Conservation (phyloP, 2,329 filamentous ascomycete genomes). For the Diatrype stigma region DNA sequence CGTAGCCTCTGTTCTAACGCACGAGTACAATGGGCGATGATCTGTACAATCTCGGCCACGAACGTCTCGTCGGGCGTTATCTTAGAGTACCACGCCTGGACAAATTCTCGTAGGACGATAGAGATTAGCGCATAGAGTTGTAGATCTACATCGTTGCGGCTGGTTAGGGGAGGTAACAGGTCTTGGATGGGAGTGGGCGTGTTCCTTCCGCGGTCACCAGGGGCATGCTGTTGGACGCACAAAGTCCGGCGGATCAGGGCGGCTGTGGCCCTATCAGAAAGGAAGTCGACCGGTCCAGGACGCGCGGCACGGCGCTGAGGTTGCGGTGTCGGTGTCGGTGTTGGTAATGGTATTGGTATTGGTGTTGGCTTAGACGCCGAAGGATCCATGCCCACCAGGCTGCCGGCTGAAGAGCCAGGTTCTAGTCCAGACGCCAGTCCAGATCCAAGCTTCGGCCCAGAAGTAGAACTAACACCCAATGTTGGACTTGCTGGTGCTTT, state of each 20-base stretch:
- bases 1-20: constrained; percentile 82
- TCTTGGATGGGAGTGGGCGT: constrained; percentile 66
- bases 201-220: constrained; percentile 49
- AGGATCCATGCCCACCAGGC: background rate
- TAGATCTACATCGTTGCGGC: constrained; percentile 87
- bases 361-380: constrained; percentile 8
- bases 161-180: constrained; percentile 84
- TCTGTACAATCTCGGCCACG: constrained; percentile 79
- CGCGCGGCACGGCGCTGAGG: constrained; percentile 26
- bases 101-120: constrained; percentile 83
- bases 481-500: background rate
- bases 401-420: background rate
- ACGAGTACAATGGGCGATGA: constrained; percentile 87
- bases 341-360: constrained; percentile 5
- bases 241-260: constrained; percentile 79
- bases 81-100: constrained; percentile 87
- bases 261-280: constrained; percentile 74
- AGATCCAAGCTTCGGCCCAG: background rate
- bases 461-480: no score
- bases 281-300: constrained; percentile 41
- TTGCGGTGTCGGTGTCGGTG: constrained; percentile 20
- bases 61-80: constrained; percentile 90
- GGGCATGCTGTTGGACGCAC: constrained; percentile 62
- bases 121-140: constrained; percentile 91
- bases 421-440: background rate